These are phyloP conservation scores for Triticum dicoccoides DNA, from an alignment of 176 grass and related monocot species.

Conservation along the genomic window DNA sequence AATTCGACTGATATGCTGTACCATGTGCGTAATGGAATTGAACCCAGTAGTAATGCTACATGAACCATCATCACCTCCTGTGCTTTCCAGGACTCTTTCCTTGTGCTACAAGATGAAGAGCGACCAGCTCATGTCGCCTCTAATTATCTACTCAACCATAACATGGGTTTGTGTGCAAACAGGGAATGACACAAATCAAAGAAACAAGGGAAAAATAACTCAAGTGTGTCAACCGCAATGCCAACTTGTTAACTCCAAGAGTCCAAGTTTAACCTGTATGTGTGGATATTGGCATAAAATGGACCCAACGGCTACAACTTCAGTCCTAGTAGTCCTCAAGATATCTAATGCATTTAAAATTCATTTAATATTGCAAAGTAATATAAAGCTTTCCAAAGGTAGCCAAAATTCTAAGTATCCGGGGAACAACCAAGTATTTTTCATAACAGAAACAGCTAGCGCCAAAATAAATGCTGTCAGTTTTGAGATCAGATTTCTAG, in stretches of 20 bases:
- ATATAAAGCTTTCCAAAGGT: not conserved
- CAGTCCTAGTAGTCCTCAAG: not conserved
- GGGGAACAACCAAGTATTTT: not conserved
- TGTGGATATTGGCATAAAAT: conserved; percentile 11
- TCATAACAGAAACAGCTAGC: not conserved
- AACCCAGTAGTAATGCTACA: not conserved
- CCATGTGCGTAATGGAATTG: too few relatives aligned
- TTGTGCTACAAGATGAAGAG: not conserved
- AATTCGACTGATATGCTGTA: too few relatives aligned
- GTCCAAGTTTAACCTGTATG: not conserved
- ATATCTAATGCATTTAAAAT: conserved; percentile 12
- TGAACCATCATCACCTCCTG: not conserved
- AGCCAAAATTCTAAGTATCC: not conserved
- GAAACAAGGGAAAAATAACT: not conserved
- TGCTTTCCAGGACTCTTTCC: not conserved
- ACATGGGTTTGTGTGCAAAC: not conserved
- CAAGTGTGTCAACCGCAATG: not conserved
- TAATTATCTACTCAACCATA: not conserved
- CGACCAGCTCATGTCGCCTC: not conserved
- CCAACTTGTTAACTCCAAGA: not conserved
- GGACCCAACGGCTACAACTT: not conserved
- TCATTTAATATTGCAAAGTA: not conserved
- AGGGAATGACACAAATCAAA: not conserved
- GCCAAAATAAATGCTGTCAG: too few relatives aligned
- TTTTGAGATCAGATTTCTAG: too few relatives aligned